Base-by-base conservation (phyloP, 345 rosid species). In the Nephelium lappaceum region DNA sequence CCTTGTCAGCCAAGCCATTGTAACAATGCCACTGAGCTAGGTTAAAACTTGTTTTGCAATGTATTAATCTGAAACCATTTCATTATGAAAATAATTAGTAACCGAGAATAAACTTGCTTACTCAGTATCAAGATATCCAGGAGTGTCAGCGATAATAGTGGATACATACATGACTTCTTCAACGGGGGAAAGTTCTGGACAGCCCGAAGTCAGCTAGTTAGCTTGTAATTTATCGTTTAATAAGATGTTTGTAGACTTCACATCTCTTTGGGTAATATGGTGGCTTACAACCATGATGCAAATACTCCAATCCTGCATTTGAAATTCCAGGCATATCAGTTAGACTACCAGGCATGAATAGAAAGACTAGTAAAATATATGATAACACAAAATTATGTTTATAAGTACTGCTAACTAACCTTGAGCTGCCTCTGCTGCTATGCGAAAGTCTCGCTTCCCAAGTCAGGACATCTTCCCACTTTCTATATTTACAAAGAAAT, bases 201-300 rank as follows among this genome's bases (percentile, higher is more conserved):
- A 89, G 78, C 12, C 94, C 93, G 67, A 92, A 89, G 78, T 91
- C 92, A 0, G 91, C 87, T 67, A 90, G 66, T 88, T 91, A 6
- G 90, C 95, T 72, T 83, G 85, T 67, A 80, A 71, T 36, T 23
- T 69, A n/a, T 90, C 90, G 41, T 84, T 67, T 65, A 91, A 53
- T 23, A 90, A 62, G 19, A 91, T 91, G 81, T 91, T 90, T 5
- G 84, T 61, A 43, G 84, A 27, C 78, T 90, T 89, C 67, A 90
- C 83, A 75, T 90, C 88, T 79, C 93, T 87, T 47, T 87, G 93
- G 36, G 89, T 78, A 69, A 89, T 80, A 0, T n/a, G 89, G 84
- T 38, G 95, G 95, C 72, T 63, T 85, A 82, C 91, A 78, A 57
- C 93, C 91, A 77, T 84, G 71, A 55, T 91, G 93, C 21, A 91